Evolutionary conservation across 106 monocot species (phyloP), one percentile per base, ranked within the genome.

Genomic region (Posidonia australis): DNA sequence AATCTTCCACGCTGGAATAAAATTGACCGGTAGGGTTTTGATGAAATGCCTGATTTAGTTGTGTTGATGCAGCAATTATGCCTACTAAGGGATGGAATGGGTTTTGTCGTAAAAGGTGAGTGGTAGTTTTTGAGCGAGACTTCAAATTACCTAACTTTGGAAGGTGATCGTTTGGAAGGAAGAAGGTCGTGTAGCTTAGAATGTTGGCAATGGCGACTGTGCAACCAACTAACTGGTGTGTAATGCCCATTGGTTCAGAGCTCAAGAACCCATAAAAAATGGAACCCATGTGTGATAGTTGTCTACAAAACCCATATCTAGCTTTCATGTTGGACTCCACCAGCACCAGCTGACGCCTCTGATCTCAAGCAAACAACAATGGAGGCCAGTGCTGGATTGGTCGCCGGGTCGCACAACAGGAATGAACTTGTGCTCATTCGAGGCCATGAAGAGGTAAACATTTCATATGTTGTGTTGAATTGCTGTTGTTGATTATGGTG

Each of bases 361-460:
- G 54, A 17, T 17, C 48, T 10, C 22, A 47, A 19, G 1, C 30
- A 17, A 13, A 51, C 21, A 30, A 42, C 22, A 31, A 94, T 96
- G 96, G 96, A 96, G 71, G 96, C 96, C 9, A 82, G 84, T 62
- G 68, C 96, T 10, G 96, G 96, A 23, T 52, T 96, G 52, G 96
- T 96, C 52, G 90, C 94, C 11, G 84, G 96, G 2, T 96, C 96
- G 32, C 96, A 96, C 75, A 80, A 87, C 80, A 82, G 96, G 23
- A 96, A 96, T 29, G 96, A 96, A 67, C 90, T 96, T 27, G 90
- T 96, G 13, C 82, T 87, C 67, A 96, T 96, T 74, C 87, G 80
- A 16, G 78, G 87, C 49, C 87, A 96, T 36, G 90, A 87, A 77
- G 96, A 96, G 88, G 88, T 92, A 83, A 20, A 13, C 0, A 14